A percentile compares a stretch with the other conserved stretches of the same genome.
phyloP scores from a whole-genome alignment of 306 rosid genomes.

The Myrica gale region DNA sequence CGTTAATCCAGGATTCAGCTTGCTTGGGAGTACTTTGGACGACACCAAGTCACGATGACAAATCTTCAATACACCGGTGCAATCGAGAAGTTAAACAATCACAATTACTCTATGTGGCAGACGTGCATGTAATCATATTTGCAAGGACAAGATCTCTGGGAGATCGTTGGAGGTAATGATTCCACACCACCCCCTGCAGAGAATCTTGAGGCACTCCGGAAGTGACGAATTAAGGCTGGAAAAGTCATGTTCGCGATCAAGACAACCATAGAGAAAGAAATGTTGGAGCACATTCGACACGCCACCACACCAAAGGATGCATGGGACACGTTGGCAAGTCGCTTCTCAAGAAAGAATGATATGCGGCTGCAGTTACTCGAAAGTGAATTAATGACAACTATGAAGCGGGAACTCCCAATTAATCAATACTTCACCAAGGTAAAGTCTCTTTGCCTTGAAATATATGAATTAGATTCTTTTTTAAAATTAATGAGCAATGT shows the following conservation, averaged over 20 bases:
- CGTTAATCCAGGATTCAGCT: too few relatives aligned
- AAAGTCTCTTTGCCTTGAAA: too few relatives aligned
- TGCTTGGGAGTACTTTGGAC: not conserved
- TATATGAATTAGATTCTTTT: too few relatives aligned
- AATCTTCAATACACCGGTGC: not conserved
- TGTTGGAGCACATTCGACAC: too few relatives aligned
- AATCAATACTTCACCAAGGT: too few relatives aligned
- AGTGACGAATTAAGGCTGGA: not conserved
- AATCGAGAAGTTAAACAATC: not conserved
- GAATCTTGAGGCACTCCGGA: not conserved
- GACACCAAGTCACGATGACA: not conserved
- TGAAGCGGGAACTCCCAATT: too few relatives aligned
- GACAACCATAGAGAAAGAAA: not conserved
- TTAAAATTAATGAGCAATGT: too few relatives aligned
- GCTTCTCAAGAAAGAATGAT: too few relatives aligned
- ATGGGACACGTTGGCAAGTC: too few relatives aligned
- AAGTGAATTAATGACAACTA: too few relatives aligned
- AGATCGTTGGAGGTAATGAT: not conserved
- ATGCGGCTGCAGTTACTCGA: too few relatives aligned
- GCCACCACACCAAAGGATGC: too few relatives aligned
- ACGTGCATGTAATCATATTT: not conserved
- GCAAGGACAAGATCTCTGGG: conserved; percentile 17
- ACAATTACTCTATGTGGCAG: conserved; percentile 10
- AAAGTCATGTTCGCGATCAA: not conserved
- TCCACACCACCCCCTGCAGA: not conserved